Conservation (phyloP, 2,329 filamentous ascomycete species). For the Aspergillus pseudoviridinutans region DNA sequence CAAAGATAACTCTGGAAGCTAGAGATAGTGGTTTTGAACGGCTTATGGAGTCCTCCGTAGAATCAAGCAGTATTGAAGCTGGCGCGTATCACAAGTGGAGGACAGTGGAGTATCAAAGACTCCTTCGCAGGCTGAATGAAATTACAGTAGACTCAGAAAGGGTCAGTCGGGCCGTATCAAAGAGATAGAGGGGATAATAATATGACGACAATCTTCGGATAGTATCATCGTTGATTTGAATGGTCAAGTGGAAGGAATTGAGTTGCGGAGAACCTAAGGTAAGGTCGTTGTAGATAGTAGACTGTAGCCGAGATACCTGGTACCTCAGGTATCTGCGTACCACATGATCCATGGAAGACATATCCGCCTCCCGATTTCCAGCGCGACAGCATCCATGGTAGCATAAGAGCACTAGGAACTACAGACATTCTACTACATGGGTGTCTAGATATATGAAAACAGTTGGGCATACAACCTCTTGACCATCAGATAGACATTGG, state of each 20-base stretch:
- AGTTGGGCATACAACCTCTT: neutral
- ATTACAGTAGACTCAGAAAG: neutral
- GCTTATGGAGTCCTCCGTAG: too few species aligned
- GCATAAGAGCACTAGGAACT: too few species aligned
- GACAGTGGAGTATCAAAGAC: neutral
- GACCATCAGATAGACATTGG: too few species aligned
- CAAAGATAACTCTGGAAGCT: neutral
- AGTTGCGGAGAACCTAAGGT: neutral
- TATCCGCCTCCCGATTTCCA: neutral
- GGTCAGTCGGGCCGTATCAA: too few species aligned
- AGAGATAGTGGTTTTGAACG: too few species aligned
- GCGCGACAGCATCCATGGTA: conserved; percentile 4
- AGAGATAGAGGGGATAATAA: neutral
- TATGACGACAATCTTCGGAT: neutral
- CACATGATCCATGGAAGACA: neutral
- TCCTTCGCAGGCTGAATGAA: neutral
- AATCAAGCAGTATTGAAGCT: neutral
- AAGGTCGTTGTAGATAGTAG: too few species aligned
- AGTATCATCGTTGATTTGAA: neutral
- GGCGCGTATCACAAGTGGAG: neutral
- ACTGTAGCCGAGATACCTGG: too few species aligned
- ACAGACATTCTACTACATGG: neutral
- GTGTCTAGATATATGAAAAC: neutral
- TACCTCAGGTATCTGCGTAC: neutral
- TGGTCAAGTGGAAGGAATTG: neutral